These are phyloP conservation scores for Blastobotrys terrestris DNA, from an alignment of 805 yeast species.

Conservation along the genomic window DNA sequence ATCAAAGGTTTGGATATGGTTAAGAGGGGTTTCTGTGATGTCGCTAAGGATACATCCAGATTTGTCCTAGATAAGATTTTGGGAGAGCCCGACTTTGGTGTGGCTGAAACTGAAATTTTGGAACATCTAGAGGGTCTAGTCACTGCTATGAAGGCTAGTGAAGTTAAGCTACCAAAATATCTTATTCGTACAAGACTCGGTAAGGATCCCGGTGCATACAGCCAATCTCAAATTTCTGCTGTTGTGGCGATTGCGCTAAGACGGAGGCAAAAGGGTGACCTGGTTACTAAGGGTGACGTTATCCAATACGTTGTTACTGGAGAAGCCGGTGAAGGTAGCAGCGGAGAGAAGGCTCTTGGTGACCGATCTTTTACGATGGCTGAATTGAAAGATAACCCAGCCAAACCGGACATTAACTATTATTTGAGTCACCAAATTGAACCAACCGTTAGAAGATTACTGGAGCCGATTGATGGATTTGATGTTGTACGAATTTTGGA, in stretches of 20 bases:
- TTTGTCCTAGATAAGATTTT: constrained; percentile 66
- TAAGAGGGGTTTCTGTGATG: constrained; percentile 92
- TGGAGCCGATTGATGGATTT: constrained; percentile 80
- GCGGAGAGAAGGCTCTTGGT: constrained; percentile 42
- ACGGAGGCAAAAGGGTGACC: constrained; percentile 74
- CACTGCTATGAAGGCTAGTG: constrained; percentile 50
- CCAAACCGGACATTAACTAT: constrained; percentile 67
- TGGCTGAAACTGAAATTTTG: constrained; percentile 63
- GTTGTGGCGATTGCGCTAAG: constrained; percentile 89
- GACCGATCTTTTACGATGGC: constrained; percentile 79
- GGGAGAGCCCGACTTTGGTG: constrained; percentile 64
- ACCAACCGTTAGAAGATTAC: constrained; percentile 83
- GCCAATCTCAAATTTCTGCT: constrained; percentile 74
- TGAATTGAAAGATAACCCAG: constrained; percentile 49
- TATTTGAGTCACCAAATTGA: constrained; percentile 85
- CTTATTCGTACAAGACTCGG: constrained; percentile 83
- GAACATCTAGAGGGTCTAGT: constrained; percentile 59
- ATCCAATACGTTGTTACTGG: constrained; percentile 77
- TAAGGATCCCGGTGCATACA: constrained; percentile 82
- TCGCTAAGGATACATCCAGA: constrained; percentile 82
- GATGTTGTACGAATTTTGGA: constrained; percentile 74
- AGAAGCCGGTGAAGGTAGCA: constrained; percentile 21
- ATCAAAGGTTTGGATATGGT: constrained; percentile 96
- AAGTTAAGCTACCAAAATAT: constrained; percentile 59
- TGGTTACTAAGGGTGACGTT: constrained; percentile 82